A percentile compares a stretch with the other conserved stretches of the same genome.
phyloP scores from a whole-genome alignment of 495 filamentous ascomycete species.

The Talaromyces ruber region DNA sequence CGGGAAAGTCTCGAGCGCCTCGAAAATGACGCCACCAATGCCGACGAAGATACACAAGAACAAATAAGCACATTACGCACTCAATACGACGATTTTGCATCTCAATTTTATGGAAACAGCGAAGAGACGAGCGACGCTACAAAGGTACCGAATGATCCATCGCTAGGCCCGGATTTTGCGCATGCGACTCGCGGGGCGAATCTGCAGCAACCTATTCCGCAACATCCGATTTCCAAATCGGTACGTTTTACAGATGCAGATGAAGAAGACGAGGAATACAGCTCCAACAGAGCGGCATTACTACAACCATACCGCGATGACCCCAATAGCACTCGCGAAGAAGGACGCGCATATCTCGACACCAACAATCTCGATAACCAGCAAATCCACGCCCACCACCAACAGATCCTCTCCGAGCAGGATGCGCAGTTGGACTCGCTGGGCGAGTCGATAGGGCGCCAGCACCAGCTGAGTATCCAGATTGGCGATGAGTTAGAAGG shows the following conservation, averaged over 20 bases:
- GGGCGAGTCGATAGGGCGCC: constrained; percentile 78
- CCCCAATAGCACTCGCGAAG: constrained; percentile 40
- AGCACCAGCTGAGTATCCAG: constrained; percentile 87
- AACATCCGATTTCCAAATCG: constrained; percentile 54
- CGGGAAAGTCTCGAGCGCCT: constrained; percentile 72
- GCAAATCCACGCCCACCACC: constrained; percentile 82
- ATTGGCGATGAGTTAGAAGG: constrained; percentile 94
- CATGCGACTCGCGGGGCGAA: constrained; percentile 42
- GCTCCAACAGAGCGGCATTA: constrained; percentile 48
- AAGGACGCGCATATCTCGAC: constrained; percentile 35
- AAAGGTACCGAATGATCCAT: constrained; percentile 57
- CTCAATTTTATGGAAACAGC: constrained; percentile 51
- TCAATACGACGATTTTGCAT: constrained; percentile 50
- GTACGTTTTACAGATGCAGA: constrained; percentile 84
- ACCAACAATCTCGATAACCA: constrained; percentile 64
- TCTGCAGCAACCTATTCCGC: constrained; percentile 39
- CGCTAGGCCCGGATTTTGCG: constrained; percentile 57
- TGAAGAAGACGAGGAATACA: constrained; percentile 38
- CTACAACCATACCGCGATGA: constrained; percentile 58
- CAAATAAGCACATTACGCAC: constrained; percentile 50
- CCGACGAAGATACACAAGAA: constrained; percentile 56
- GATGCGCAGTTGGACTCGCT: constrained; percentile 88
- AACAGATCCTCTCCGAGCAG: constrained; percentile 69
- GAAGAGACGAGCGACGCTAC: constrained; percentile 23
- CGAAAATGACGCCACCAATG: constrained; percentile 54